Evolutionary conservation across 306 rosid species (phyloP).

Genomic region (Vigna hirtella): DNA sequence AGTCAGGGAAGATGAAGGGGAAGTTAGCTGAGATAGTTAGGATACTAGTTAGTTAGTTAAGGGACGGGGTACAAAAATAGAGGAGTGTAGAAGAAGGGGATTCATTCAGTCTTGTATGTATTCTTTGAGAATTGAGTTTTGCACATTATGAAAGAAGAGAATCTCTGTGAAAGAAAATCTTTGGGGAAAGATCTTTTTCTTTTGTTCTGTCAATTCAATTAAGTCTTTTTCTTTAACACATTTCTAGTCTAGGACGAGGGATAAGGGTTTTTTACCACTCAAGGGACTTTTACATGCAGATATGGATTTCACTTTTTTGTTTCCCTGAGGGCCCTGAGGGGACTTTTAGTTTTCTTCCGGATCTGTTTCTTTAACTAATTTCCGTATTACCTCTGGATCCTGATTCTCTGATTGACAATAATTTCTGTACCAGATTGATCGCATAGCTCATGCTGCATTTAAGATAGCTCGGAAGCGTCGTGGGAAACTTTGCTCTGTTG

Average conservation of each 20-base stretch:
- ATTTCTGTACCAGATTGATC: constrained; percentile 73
- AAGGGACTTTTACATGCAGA: background rate
- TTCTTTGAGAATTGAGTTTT: background rate
- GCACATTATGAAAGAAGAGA: background rate
- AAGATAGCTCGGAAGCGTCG: constrained; percentile 80
- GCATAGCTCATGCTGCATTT: constrained; percentile 88
- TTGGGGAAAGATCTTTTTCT: background rate
- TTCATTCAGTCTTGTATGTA: background rate
- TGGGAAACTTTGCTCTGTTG: constrained; percentile 90
- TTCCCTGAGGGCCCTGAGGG: background rate
- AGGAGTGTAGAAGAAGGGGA: background rate
- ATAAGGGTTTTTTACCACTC: background rate
- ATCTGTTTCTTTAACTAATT: constrained; percentile 27
- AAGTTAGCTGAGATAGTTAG: background rate
- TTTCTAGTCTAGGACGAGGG: constrained; percentile 14
- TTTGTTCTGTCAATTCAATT: constrained; percentile 2
- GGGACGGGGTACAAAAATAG: background rate
- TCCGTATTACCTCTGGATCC: constrained; percentile 28
- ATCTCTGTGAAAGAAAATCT: background rate
- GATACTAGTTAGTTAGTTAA: background rate
- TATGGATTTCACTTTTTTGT: constrained; percentile 27
- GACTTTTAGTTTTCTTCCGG: constrained; percentile 3
- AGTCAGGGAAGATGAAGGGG: background rate
- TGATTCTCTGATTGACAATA: constrained; percentile 31
- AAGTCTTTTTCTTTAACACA: background rate